These are phyloP conservation scores for Raffaelea albimanens DNA, from an alignment of 2,329 filamentous ascomycete species.

Conservation along the genomic window DNA sequence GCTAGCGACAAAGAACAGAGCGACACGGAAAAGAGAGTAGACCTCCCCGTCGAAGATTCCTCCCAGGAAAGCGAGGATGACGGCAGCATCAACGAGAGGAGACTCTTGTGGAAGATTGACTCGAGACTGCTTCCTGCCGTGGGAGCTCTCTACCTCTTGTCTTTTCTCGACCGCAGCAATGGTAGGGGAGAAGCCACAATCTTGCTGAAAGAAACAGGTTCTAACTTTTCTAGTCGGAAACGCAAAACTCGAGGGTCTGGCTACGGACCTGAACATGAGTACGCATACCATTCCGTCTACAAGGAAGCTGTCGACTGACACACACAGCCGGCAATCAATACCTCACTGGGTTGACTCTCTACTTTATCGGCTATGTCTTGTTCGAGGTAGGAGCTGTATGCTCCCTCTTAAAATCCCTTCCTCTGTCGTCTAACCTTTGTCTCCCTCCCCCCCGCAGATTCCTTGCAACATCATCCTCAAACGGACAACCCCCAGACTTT, in stretches of 20 bases:
- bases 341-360: conserved; percentile 54
- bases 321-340: conserved; percentile 48
- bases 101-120: conserved; percentile 49
- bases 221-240: conserved; percentile 39
- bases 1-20: no score
- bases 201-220: not conserved
- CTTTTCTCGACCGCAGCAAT: conserved; percentile 49
- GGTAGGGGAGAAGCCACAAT: conserved; percentile 24
- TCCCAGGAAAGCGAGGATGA: not conserved
- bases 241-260: conserved; percentile 45
- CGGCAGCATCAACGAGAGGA: conserved; percentile 39
- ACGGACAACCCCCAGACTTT: conserved; percentile 45
- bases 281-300: conserved; percentile 23
- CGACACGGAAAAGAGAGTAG: no score
- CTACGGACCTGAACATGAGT: conserved; percentile 43
- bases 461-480: conserved; percentile 56
- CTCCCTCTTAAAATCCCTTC: not conserved
- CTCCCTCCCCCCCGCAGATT: conserved; percentile 25
- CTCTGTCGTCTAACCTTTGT: not conserved
- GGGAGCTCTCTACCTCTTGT: conserved; percentile 44
- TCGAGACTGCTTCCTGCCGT: conserved; percentile 41
- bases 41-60: not conserved
- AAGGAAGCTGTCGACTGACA: not conserved
- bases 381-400: conserved; percentile 35
- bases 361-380: conserved; percentile 52